Percentiles rank a stretch among this genome's conserved stretches.
phyloP scores from a whole-genome alignment of 1,139 yeast genomes.

The Saccharomyces hybrid region DNA sequence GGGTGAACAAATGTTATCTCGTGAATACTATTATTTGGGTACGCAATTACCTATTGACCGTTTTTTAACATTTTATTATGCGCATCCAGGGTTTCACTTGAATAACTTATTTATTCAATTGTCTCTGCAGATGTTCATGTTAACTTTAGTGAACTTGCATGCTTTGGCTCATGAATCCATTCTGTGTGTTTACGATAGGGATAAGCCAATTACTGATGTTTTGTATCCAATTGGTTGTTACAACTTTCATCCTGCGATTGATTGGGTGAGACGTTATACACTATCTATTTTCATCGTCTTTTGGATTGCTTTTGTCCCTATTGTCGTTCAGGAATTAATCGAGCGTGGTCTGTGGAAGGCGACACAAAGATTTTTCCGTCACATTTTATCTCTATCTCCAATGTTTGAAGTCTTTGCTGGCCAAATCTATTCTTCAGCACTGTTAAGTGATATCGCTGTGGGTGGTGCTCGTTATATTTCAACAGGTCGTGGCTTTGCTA shows the following conservation, averaged over 20 bases:
- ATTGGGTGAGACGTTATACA: conserved; percentile 97
- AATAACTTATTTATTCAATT: conserved; percentile 93
- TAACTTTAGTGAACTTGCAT: conserved; percentile 86
- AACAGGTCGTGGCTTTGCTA: conserved; percentile 99
- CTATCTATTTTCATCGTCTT: conserved; percentile 96
- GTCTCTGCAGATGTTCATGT: conserved; percentile 87
- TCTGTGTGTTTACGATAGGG: conserved; percentile 73
- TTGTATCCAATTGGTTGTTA: conserved; percentile 89
- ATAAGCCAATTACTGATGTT: conserved; percentile 80
- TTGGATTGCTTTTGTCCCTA: conserved; percentile 93
- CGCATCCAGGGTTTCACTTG: conserved; percentile 99
- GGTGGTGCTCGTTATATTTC: conserved; percentile 99
- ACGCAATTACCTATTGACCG: conserved; percentile 96
- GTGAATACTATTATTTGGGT: conserved; percentile 96
- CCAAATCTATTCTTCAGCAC: conserved; percentile 90
- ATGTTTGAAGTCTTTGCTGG: conserved; percentile 97
- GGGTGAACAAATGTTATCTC: conserved; percentile 99
- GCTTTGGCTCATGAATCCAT: conserved; percentile 87
- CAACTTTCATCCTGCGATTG: conserved; percentile 81
- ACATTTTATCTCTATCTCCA: conserved; percentile 83
- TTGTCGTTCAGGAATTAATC: conserved; percentile 92
- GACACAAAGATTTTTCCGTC: conserved; percentile 82
- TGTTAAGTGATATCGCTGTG: conserved; percentile 83
- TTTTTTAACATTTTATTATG: conserved; percentile 94
- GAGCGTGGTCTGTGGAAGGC: conserved; percentile 99